These are phyloP conservation scores for Grosmannia clavigera DNA, from an alignment of 2,329 filamentous ascomycete species.

Conservation along the genomic window DNA sequence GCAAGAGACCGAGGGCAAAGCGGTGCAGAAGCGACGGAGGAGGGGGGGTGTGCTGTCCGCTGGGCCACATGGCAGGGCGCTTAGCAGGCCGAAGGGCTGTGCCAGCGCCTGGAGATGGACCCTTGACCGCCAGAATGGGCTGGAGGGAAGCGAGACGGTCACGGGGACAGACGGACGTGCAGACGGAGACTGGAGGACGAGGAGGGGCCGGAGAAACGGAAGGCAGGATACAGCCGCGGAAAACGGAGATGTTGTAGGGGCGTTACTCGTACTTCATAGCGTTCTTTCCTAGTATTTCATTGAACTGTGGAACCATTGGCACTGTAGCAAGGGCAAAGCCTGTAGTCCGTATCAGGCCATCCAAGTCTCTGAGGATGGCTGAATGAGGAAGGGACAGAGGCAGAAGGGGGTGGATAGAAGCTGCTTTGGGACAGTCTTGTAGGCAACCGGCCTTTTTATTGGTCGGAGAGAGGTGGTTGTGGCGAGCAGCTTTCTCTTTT, in stretches of 20 bases:
- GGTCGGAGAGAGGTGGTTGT: background rate
- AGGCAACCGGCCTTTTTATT: conserved; percentile 3
- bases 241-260: background rate
- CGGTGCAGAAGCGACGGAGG: conserved; percentile 6
- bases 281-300: background rate
- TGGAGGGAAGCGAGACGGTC: background rate
- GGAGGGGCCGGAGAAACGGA: background rate
- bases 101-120: background rate
- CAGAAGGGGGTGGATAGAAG: background rate
- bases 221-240: background rate
- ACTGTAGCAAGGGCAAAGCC: background rate
- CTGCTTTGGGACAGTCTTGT: background rate
- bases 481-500: background rate
- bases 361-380: background rate
- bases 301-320: too few species aligned
- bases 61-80: background rate
- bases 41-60: conserved; percentile 9
- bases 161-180: conserved; percentile 2
- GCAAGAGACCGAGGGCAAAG: too few species aligned
- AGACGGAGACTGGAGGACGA: background rate
- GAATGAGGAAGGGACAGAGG: background rate
- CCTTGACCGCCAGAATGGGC: background rate
- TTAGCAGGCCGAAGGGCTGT: background rate
- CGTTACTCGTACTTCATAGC: background rate
- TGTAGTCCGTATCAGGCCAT: background rate